Evolutionary conservation across 2,329 filamentous ascomycete genomes (phyloP).

Genomic region (Fusarium lateritium): DNA sequence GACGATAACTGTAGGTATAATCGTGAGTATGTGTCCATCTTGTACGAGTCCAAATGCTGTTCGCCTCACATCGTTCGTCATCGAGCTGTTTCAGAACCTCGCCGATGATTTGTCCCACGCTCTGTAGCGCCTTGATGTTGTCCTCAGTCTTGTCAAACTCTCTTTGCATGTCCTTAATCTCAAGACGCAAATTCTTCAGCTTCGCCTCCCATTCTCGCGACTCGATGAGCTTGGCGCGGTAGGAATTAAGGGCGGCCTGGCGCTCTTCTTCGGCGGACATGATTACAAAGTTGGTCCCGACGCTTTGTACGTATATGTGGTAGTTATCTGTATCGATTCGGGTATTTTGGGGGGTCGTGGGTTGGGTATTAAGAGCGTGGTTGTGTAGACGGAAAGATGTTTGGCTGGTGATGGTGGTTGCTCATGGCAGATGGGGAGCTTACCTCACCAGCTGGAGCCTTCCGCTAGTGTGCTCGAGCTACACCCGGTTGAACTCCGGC

Average conservation of each 20-base stretch:
- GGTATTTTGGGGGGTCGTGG: neutral
- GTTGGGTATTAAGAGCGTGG: slow-evolving; percentile 35
- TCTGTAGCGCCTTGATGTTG: slow-evolving; percentile 99
- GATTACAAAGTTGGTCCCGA: slow-evolving; percentile 37
- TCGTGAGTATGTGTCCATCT: slow-evolving; percentile 39
- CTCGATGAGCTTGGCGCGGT: slow-evolving; percentile 88
- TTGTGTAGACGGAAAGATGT: slow-evolving; percentile 33
- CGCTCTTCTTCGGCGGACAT: slow-evolving; percentile 72
- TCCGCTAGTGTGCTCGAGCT: slow-evolving; percentile 47
- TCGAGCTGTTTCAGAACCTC: slow-evolving; percentile 99
- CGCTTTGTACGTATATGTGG: neutral
- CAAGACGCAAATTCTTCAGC: slow-evolving; percentile 91
- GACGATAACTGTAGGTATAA: slow-evolving; percentile 81
- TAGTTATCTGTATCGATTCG: slow-evolving; percentile 1
- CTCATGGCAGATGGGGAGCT: slow-evolving; percentile 53
- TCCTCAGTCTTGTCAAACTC: slow-evolving; percentile 98
- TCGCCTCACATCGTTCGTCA: slow-evolving; percentile 90
- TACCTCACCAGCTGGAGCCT: slow-evolving; percentile 61
- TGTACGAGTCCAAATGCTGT: slow-evolving; percentile 14
- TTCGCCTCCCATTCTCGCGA: slow-evolving; percentile 99
- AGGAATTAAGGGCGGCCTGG: slow-evolving; percentile 80
- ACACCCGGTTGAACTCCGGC: slow-evolving; percentile 54
- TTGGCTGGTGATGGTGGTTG: slow-evolving; percentile 41
- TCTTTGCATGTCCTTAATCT: slow-evolving; percentile 95
- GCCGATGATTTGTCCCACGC: slow-evolving; percentile 98